Base-by-base conservation (phyloP, 306 rosid species). In the Argentina anserina region DNA sequence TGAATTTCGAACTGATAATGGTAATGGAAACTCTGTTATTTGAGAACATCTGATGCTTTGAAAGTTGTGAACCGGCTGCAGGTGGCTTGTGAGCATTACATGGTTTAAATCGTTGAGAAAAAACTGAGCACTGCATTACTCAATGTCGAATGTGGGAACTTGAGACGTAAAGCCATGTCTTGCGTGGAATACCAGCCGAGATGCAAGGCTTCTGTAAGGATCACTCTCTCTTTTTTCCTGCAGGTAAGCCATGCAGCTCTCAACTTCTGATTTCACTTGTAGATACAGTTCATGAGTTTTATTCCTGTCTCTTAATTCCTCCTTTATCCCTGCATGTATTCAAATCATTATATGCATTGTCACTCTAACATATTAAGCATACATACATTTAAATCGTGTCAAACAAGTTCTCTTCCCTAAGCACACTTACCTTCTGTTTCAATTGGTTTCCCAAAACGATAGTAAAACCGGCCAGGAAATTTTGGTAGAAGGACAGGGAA, bases 391-490 rank as follows among this genome's bases (percentile, higher is more conserved):
- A 10, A 49, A 62, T 26, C 12, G 25, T 43, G 43, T 79, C 9
- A 60, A 43, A 49, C 41, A 71, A 56, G 41, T 29, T 18, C 11
- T 60, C n/a, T 36, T 42, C 20, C 46, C 0, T 21, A 21, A 14
- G 37, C 26, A 52, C 26, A 11, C 79, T 34, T 84, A 90, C 98
- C 96, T 87, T 89, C 64, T 0, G 96, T 90, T 86, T 90, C 96
- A 41, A 93, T 74, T 67, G 96, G 88, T 84, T 86, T 93, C 82
- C 98, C 97, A 56, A 93, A 89, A 75, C 76, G 86, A 63, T 72
- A 90, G 80, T 93, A 93, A 83, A 93, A 86, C 43, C 92, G 77
- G 34, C 97, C 97, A 9, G 96, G 97, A 78, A 87, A 50, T 85
- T 90, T 87, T 0, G 98, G 98, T 73, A 87, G 58, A 72, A 90